Base-by-base conservation (phyloP, 805 yeast species). In the Wickerhamomyces chambardii region DNA sequence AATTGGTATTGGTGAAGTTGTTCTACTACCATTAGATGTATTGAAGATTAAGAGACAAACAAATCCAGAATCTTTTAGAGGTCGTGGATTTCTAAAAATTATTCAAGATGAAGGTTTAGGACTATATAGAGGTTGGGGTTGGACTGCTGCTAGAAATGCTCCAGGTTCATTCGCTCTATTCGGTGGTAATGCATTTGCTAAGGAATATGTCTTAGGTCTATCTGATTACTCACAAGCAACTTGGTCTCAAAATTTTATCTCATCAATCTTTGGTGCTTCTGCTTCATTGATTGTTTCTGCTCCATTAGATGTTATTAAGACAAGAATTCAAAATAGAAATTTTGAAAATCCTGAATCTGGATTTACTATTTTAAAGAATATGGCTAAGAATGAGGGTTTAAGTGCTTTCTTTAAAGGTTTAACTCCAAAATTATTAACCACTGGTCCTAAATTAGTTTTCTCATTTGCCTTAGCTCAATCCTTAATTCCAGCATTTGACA, bases 101-200 rank as follows among this genome's bases (percentile, higher is more conserved):
- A 57, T 92, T 41, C 55, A 68, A 37, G 98, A 92, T 56, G 98
- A 92, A 65, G 97, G 98, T 15, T 71, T 86, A 40, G 86, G 92
- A 17, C 70, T 92, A 48, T 92, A 92, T 68, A 74, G 96, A 58
- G 99, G 99, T 46, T 89, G 97, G 95, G 97, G 97, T 39, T 92
- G 99, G 99, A 92, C 99, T 40, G 95, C 95, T 48, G 99, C 99
- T 30, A 82, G 99, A 75, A 92, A 92, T 59, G 97, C 97, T 3
- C 99, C 99, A 28, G 99, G 99, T 40, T 86, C 96, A 2, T 92
- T 92, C 56, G 95, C 97, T 15, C 69, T 92, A 38, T 92, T 92
- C 49, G 99, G 99, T 48, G 99, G 97, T 64, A 87, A 90, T 56
- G 95, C 99, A 14, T 92, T 92, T 58, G 97, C 98, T 42, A 92